Percentiles rank a stretch among this genome's conserved stretches.
These are phyloP conservation scores for Neofusicoccum laricinum DNA, from an alignment of 2,329 filamentous ascomycete genomes.

Conservation along the genomic window DNA sequence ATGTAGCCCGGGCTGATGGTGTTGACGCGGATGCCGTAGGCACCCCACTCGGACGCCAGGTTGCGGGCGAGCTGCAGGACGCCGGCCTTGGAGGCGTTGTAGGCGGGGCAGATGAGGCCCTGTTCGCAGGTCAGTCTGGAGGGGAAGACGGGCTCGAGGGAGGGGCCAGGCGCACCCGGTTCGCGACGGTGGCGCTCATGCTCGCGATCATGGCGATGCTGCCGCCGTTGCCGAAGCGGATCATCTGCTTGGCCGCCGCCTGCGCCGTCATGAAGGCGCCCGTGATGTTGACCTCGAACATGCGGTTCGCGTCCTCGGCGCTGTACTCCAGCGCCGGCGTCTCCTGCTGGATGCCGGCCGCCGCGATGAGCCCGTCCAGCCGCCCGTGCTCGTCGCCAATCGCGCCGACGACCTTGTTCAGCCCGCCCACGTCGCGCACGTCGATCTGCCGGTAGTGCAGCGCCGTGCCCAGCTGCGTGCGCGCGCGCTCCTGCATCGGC, in stretches of 20 bases:
- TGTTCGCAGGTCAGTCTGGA: constrained; percentile 25
- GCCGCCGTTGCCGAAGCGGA: constrained; percentile 57
- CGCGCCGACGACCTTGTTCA: constrained; percentile 65
- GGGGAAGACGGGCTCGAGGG: too few species aligned
- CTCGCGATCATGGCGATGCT: constrained; percentile 62
- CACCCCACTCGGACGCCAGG: constrained; percentile 71
- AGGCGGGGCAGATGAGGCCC: constrained; percentile 65
- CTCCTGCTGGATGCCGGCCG: constrained; percentile 78
- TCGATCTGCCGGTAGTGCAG: constrained; percentile 77
- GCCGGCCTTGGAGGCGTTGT: constrained; percentile 74
- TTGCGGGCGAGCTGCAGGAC: constrained; percentile 70
- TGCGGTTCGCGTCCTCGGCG: constrained; percentile 58
- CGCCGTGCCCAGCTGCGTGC: constrained; percentile 61
- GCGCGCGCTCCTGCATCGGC: constrained; percentile 60
- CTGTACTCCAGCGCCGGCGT: constrained; percentile 77
- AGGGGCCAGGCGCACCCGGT: constrained; percentile 63
- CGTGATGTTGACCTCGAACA: constrained; percentile 62
- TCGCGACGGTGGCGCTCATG: constrained; percentile 61
- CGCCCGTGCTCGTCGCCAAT: constrained; percentile 70
- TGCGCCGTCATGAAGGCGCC: constrained; percentile 63
- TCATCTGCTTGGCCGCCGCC: constrained; percentile 63
- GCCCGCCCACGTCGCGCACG: constrained; percentile 66
- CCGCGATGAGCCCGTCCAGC: constrained; percentile 75
- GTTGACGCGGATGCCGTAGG: constrained; percentile 73
- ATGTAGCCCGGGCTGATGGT: constrained; percentile 80